Evolutionary conservation across 176 grass and related monocot species (phyloP).

Genomic region (Rhipidocladum racemiflorum): DNA sequence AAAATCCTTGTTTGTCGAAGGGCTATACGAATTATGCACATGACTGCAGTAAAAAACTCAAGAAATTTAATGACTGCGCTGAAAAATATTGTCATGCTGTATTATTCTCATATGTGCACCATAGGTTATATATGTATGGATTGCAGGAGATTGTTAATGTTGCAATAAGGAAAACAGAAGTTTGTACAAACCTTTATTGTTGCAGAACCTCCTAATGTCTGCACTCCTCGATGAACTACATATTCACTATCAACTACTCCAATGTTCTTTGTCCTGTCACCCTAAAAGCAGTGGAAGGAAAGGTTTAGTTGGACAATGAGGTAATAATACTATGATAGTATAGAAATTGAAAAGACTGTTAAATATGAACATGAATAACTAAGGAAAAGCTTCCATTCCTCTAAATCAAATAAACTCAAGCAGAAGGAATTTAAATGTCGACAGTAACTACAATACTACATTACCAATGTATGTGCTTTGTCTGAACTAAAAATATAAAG

Average conservation of each 20-base stretch:
- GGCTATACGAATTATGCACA: background rate
- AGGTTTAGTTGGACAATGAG: background rate
- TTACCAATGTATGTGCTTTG: background rate
- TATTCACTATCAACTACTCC: constrained; percentile 79
- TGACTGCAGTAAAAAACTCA: background rate
- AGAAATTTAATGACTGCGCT: background rate
- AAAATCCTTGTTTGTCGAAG: background rate
- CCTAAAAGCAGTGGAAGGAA: constrained; percentile 46
- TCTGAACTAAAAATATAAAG: constrained; percentile 10
- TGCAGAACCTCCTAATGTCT: constrained; percentile 65
- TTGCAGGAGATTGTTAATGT: constrained; percentile 10
- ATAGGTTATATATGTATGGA: background rate
- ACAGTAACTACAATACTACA: background rate
- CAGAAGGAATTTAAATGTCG: background rate
- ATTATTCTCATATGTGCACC: background rate
- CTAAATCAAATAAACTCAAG: background rate
- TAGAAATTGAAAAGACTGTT: background rate
- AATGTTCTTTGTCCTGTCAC: constrained; percentile 69
- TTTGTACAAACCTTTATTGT: constrained; percentile 48
- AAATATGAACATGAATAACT: constrained; percentile 14
- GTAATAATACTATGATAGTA: background rate
- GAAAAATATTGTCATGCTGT: background rate
- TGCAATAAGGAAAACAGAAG: constrained; percentile 14
- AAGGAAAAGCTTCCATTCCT: background rate
- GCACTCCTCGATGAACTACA: constrained; percentile 77